Evolutionary conservation across 2,329 filamentous ascomycete species (phyloP), one percentile per base, ranked within the genome.

Genomic region (Xylaria sp.): DNA sequence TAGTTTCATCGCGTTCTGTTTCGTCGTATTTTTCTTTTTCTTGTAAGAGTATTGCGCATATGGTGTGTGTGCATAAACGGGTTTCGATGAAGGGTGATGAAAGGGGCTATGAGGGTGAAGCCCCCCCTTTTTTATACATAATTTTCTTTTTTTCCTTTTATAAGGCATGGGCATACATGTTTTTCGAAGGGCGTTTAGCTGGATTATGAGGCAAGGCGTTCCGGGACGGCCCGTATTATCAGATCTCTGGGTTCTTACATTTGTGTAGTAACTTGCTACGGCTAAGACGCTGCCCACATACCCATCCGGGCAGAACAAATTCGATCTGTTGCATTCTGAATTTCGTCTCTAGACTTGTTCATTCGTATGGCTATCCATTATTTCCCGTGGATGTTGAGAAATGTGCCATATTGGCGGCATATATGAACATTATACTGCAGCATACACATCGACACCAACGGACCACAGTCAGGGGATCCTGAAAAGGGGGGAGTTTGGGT

Each of bases 1-100:
- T 16, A 79, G 81, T 52, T 96, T 99, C 70, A 92, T 99, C 70
- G 92, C 92, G 0, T 83, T 96, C 68, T 97, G 94, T 76, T 95
- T 95, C 71, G 76, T 97, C 68, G 76, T 95, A 76, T 83, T 97
- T 69, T 84, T 93, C 69, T 95, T 86, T 74, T 89, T 94, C 71
- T 77, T 86, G 72, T 94, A 75, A 80, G 59, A 58, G 23, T 30
- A 44, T 39, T 53, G 23, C 13, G 9, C 7, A 60, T 35, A 23
- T 10, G 49, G 34, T 7, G 9, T 2, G 1, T n/a, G 42, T 44
- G 23, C 11, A 42, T 42, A 30, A 30, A 30, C 23, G 23, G 23
- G 23, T 42, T 42, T 9, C 37, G 3, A 42, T 42, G 8, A 42
- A 42, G 37, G 49, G 48, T 10, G 8, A 49, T 13, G 34, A 54